phyloP scores from a whole-genome alignment of 108 stramenopile species.

The Schizochytrium sp. region DNA sequence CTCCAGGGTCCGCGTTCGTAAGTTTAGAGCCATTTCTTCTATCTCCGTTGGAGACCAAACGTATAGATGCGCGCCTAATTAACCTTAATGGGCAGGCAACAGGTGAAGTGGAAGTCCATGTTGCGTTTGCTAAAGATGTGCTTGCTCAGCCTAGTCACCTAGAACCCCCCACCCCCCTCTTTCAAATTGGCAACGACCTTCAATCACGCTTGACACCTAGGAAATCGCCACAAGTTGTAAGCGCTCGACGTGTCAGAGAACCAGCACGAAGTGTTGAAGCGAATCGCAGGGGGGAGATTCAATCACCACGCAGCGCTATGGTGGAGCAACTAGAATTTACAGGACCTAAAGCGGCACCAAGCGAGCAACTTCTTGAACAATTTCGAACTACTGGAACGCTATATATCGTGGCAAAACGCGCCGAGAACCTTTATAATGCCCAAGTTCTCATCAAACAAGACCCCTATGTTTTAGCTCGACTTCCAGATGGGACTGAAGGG shows the following conservation, averaged over 20 bases:
- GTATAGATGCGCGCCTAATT: background rate
- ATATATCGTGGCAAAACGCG: background rate
- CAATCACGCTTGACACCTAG: background rate
- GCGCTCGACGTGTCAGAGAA: background rate
- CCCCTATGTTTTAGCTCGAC: constrained; percentile 14
- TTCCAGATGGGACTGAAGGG: background rate
- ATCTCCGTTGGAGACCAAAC: background rate
- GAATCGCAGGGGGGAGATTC: too few species aligned
- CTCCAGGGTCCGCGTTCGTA: background rate
- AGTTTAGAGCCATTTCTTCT: background rate
- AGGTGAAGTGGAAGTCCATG: background rate
- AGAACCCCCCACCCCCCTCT: constrained; percentile 5
- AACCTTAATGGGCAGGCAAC: background rate
- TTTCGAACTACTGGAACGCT: background rate
- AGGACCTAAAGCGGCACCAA: background rate
- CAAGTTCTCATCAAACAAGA: constrained; percentile 35
- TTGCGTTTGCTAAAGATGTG: background rate
- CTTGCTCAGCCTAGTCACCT: background rate
- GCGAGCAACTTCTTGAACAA: background rate
- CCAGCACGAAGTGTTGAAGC: too few species aligned
- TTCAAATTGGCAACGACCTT: background rate
- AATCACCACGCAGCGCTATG: background rate
- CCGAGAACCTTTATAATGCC: background rate
- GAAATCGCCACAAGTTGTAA: background rate
- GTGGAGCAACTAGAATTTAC: background rate